Base-by-base conservation (phyloP, 2,329 filamentous ascomycete species). In the Periglandula ipomoeae region DNA sequence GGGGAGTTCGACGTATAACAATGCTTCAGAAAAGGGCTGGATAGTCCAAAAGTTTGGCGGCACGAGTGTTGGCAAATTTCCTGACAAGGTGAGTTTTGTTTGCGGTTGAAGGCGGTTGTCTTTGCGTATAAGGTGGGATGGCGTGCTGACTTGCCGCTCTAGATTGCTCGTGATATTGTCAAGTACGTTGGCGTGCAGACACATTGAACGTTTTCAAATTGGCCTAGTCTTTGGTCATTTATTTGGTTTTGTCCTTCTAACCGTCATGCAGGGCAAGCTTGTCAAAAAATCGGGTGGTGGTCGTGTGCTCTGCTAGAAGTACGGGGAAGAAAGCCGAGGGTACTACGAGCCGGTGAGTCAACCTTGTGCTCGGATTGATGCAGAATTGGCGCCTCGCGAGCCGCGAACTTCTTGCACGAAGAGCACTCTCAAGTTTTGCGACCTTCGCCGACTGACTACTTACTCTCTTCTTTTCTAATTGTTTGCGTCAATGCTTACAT, bases 1-100 rank as follows among this genome's bases (percentile, higher is more conserved):
- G 66, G 65, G 60, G 48, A 61, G 59, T 52, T 60, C 60, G 15
- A 57, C 58, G 37, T 54, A 61, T 51, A 59, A 54, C 55, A 71
- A 71, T 56, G 58, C 62, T 44, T 59, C 64, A 48, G 58, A 59
- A 42, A 70, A 73, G 55, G 74, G 75, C 56, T 95, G 89, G 90
- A 76, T 95, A 26, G 86, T 96, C 45, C 89, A 95, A 66, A 96
- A 96, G 69, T 95, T 95, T 66, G 90, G 90, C 53, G 91, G 91
- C 46, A 98, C 91, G 46, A 95, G 88, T 63, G 87, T 97, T 46
- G 93, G 91, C 59, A 97, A 97, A 70, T 95, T 95, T 60, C 84
- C 90, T 46, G 77, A 80, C 57, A 84, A 85, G 69, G 74, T 78
- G 61, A 50, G 69, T 67, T 32, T 24, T 19, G 37, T 8, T 44